These are phyloP conservation scores for Discostella pseudostelligera DNA, from an alignment of 108 stramenopile genomes.

Conservation along the genomic window DNA sequence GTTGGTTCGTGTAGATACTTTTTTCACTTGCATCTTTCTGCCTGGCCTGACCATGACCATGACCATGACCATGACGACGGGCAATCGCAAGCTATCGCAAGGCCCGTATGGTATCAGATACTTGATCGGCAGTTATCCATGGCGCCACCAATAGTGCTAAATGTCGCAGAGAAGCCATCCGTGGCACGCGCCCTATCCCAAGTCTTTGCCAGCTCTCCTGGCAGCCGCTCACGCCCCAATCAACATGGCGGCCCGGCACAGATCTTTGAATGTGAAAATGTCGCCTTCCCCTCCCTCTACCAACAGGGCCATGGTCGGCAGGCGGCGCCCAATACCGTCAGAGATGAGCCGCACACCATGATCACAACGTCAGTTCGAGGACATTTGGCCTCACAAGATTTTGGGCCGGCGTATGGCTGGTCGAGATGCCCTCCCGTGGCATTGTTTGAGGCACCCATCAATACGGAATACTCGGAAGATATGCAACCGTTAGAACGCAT, in stretches of 20 bases:
- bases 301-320: conserved; percentile 54
- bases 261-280: conserved; percentile 76
- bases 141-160: conserved; percentile 59
- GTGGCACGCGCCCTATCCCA: conserved; percentile 91
- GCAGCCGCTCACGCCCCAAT: conserved; percentile 47
- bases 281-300: conserved; percentile 68
- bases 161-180: conserved; percentile 98
- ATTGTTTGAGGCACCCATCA: conserved; percentile 81
- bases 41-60: no score
- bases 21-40: no score
- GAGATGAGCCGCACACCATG: conserved; percentile 75
- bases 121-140: background rate
- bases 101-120: no score
- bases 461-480: conserved; percentile 66
- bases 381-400: conserved; percentile 81
- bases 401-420: conserved; percentile 71
- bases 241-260: conserved; percentile 44
- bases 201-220: conserved; percentile 64
- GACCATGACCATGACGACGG: no score
- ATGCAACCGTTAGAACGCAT: conserved; percentile 76
- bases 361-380: conserved; percentile 86
- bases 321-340: conserved; percentile 12
- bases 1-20: no score
- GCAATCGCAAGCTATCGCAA: no score
- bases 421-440: conserved; percentile 58